Percentiles rank a stretch among this genome's conserved stretches.
Conservation (phyloP, 345 rosid genomes). For the Hevea brasiliensis region DNA sequence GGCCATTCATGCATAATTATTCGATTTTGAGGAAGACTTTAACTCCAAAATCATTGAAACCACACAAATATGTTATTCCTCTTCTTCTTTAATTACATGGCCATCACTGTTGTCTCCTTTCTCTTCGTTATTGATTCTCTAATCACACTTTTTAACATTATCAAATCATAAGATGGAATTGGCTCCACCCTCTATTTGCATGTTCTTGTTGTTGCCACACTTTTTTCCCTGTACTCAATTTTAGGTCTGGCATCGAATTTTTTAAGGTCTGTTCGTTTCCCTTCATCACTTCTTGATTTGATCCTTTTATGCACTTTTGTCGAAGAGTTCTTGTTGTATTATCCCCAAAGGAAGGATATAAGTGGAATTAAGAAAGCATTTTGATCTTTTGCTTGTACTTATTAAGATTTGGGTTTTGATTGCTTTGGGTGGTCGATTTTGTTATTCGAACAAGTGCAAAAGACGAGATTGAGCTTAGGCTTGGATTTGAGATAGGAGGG, state of each 20-base stretch:
- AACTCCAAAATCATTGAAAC: slow-evolving; percentile 57
- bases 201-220: slow-evolving; percentile 49
- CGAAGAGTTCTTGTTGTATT: slow-evolving; percentile 77
- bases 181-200: slow-evolving; percentile 72
- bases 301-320: slow-evolving; percentile 67
- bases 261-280: slow-evolving; percentile 39
- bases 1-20: slow-evolving; percentile 39
- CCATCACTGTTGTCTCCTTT: slow-evolving; percentile 44
- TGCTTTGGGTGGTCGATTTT: slow-evolving; percentile 13
- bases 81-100: slow-evolving; percentile 22
- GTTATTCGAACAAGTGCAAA: slow-evolving; percentile 33
- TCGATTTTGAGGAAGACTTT: slow-evolving; percentile 25
- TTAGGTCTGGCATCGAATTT: slow-evolving; percentile 41
- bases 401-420: slow-evolving; percentile 17
- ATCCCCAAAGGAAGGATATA: slow-evolving; percentile 57
- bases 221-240: slow-evolving; percentile 63
- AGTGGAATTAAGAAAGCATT: slow-evolving; percentile 55
- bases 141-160: slow-evolving; percentile 30
- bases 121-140: slow-evolving; percentile 54
- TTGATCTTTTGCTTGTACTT: slow-evolving; percentile 87
- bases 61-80: too few relatives aligned
- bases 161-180: slow-evolving; percentile 51
- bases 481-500: background rate
- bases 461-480: slow-evolving; percentile 25
- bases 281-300: slow-evolving; percentile 47